phyloP scores from a whole-genome alignment of 306 rosid species.

The Fagus sylvatica region DNA sequence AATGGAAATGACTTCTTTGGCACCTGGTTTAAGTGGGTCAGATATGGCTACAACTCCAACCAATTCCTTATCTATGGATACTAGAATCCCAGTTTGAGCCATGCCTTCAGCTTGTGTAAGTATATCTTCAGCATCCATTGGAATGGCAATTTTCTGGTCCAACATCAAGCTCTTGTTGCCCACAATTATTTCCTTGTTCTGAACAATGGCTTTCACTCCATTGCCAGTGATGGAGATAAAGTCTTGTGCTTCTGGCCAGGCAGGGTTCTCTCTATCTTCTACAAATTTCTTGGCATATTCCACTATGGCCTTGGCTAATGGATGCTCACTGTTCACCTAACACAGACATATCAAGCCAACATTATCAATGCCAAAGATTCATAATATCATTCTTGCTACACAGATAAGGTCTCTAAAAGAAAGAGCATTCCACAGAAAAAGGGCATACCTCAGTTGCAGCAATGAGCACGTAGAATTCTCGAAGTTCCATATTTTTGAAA shows the following conservation, averaged over 20 bases:
- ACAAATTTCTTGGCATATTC: conserved; percentile 54
- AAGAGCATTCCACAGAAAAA: not conserved
- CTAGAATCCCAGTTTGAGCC: conserved; percentile 63
- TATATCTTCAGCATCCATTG: conserved; percentile 45
- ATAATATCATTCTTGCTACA: not conserved
- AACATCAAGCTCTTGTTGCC: conserved; percentile 75
- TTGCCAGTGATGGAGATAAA: conserved; percentile 65
- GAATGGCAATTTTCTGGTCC: conserved; percentile 43
- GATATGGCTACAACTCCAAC: conserved; percentile 64
- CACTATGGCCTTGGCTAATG: conserved; percentile 76
- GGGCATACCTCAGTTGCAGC: conserved; percentile 72
- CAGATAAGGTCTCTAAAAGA: not conserved
- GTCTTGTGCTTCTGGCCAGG: conserved; percentile 61
- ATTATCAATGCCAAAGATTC: not conserved
- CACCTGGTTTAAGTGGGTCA: conserved; percentile 71
- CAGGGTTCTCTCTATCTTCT: conserved; percentile 46
- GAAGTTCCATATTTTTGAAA: conserved; percentile 32
- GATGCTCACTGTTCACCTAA: conserved; percentile 87
- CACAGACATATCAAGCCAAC: not conserved
- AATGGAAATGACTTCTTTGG: conserved; percentile 63
- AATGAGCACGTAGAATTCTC: conserved; percentile 51
- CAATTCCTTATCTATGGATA: conserved; percentile 9
- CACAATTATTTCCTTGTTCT: conserved; percentile 50
- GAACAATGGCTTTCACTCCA: conserved; percentile 64
- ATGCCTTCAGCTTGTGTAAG: conserved; percentile 55